Evolutionary conservation across 306 rosid genomes (phyloP).

Genomic region (Echinosophora koreensis): DNA sequence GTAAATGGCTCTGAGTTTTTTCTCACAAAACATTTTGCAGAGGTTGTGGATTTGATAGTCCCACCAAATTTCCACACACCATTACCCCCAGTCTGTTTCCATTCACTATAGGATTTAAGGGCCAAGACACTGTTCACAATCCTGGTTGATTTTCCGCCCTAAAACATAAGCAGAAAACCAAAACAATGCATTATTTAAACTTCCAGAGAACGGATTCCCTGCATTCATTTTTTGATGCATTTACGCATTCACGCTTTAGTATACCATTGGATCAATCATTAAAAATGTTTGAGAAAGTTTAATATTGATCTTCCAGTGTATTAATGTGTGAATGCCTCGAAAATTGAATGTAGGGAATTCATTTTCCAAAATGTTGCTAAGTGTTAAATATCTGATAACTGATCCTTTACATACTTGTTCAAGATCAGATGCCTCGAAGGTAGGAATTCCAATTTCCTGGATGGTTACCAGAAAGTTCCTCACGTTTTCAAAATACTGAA

Average conservation of each 20-base stretch:
- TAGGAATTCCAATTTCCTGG: constrained; percentile 85
- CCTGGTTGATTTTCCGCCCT: constrained; percentile 94
- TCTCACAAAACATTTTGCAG: constrained; percentile 72
- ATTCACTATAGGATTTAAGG: constrained; percentile 84
- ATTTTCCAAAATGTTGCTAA: not conserved
- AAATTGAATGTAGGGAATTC: too few relatives aligned
- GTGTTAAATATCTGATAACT: constrained; percentile 20
- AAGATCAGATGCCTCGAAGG: constrained; percentile 94
- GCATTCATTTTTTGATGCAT: too few relatives aligned
- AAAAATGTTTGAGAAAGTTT: too few relatives aligned
- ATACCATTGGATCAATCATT: too few relatives aligned
- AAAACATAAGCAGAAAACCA: constrained; percentile 39
- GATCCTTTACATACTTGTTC: constrained; percentile 79
- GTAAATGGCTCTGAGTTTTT: constrained; percentile 90
- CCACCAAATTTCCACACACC: constrained; percentile 95
- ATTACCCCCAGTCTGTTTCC: constrained; percentile 85
- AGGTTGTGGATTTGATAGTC: constrained; percentile 64
- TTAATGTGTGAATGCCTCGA: too few relatives aligned
- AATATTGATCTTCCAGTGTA: too few relatives aligned
- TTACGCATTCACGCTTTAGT: too few relatives aligned
- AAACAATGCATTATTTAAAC: constrained; percentile 19
- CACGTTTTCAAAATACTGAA: constrained; percentile 93
- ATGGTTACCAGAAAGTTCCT: constrained; percentile 88
- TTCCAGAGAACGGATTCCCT: too few relatives aligned
- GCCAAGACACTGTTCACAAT: constrained; percentile 81